Conservation (phyloP, 805 yeast genomes). For the Candida montana region DNA sequence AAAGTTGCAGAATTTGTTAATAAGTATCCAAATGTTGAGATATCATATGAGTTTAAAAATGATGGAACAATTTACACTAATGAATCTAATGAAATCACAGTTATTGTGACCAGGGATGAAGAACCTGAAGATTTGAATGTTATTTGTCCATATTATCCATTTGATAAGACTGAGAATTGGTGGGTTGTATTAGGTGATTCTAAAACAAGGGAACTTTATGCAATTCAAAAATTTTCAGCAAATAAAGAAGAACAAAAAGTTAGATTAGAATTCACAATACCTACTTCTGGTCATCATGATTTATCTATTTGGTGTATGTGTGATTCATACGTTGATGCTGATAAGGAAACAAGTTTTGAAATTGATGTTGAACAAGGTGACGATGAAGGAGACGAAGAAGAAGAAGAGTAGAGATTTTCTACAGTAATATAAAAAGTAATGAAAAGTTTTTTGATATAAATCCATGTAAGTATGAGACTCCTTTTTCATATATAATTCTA, state of each 20-base stretch:
- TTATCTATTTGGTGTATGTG: conserved; percentile 81
- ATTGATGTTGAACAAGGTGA: conserved; percentile 37
- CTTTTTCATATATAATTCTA: too few relatives aligned
- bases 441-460: not conserved
- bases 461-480: too few relatives aligned
- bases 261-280: conserved; percentile 50
- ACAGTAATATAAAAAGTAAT: not conserved
- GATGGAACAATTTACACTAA: conserved; percentile 39
- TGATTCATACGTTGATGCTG: conserved; percentile 91
- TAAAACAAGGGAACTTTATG: conserved; percentile 54
- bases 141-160: conserved; percentile 54
- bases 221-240: conserved; percentile 61
- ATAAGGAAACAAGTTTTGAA: conserved; percentile 64
- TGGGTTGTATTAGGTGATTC: conserved; percentile 83
- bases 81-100: conserved; percentile 41
- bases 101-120: conserved; percentile 66
- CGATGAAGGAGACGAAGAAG: conserved; percentile 21
- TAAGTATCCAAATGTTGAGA: conserved; percentile 80
- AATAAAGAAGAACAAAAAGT: conserved; percentile 47
- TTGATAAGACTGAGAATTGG: conserved; percentile 64
- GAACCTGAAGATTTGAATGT: conserved; percentile 65
- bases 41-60: conserved; percentile 46
- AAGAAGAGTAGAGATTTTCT: not conserved
- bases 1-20: conserved; percentile 86
- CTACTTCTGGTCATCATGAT: conserved; percentile 54